Evolutionary conservation across 2,329 filamentous ascomycete genomes (phyloP), one percentile per base, ranked within the genome.

Genomic region (Apiospora saccharicola): DNA sequence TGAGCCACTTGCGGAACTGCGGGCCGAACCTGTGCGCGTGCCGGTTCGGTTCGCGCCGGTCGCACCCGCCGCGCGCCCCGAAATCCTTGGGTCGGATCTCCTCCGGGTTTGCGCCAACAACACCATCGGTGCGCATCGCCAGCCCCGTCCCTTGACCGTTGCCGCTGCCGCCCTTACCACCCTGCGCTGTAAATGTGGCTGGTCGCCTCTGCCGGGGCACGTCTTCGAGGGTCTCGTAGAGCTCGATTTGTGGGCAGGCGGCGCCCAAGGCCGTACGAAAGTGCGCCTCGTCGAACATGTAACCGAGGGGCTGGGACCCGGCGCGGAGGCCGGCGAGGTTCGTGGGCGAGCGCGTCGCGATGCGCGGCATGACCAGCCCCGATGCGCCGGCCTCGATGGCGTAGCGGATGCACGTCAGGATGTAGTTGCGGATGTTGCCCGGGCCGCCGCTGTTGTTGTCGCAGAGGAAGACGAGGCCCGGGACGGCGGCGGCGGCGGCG

Each of bases 391-490:
- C 83, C 12, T 84, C 84, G 73, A 87, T 82, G 47, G 83, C 85
- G 76, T 87, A 87, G 26, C 86, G 84, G 8, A 87, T 46, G 72
- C 86, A 87, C 0, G 85, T 87, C 49, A 87, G 79, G 68, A 87
- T 83, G 78, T 85, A 86, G 77, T 85, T 86, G 71, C 86, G 81
- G 68, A 87, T 86, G 75, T 87, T 87, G 69, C 85, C 85, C 41
- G 86, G 84, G 53, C 85, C 86, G 49, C 86, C 86, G 53, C 84
- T 84, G 77, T 87, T 87, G 78, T 86, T 85, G 78, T 85, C 85
- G 79, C 86, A 87, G 6, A 84, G 71, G 73, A 86, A 86, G 2
- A 85, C 78, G 14, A 86, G 76, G 13, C 84, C 84, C 0, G 83
- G 81, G 0, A 79, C 78, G 77, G 80, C 82, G 0, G 53, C 30